Conservation (phyloP, 768 basidiomycete genomes). For the Cystofilobasidium macerans region DNA sequence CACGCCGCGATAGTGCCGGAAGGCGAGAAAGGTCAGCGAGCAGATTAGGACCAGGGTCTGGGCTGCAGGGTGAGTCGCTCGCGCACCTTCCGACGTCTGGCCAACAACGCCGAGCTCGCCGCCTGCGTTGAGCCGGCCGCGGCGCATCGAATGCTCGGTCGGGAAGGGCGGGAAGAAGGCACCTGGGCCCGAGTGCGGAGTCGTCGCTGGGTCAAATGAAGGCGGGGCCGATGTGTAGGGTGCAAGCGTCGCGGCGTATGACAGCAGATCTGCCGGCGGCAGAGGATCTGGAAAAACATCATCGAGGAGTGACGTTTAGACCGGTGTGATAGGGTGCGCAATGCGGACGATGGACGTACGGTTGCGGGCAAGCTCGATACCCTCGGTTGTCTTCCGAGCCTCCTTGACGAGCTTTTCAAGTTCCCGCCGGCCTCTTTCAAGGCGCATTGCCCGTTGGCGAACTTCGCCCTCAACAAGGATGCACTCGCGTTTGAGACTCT, state of each 20-base stretch:
- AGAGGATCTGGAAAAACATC: neutral
- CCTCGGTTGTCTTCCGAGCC: neutral
- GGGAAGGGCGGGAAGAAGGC: conserved; percentile 26
- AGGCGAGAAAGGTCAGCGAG: neutral
- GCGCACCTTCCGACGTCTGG: conserved; percentile 6
- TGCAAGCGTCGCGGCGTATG: conserved; percentile 18
- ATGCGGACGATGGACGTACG: neutral
- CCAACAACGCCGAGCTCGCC: conserved; percentile 13
- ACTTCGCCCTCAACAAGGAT: conserved; percentile 8
- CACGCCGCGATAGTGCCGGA: neutral
- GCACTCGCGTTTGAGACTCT: conserved; percentile 13
- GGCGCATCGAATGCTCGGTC: conserved; percentile 17
- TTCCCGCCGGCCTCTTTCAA: conserved; percentile 7
- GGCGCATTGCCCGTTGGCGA: neutral
- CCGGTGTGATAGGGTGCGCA: neutral
- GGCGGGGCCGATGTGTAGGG: conserved; percentile 25
- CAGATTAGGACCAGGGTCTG: neutral
- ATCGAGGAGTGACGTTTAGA: neutral
- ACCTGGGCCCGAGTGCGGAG: neutral
- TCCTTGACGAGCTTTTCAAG: conserved; percentile 12
- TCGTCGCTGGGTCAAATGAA: conserved; percentile 11
- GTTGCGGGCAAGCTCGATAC: neutral
- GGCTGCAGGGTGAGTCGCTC: neutral
- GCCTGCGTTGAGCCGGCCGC: conserved; percentile 17
- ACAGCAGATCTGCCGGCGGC: conserved; percentile 8